Conservation (phyloP, 2,329 filamentous ascomycete genomes). For the Cytospora mali region DNA sequence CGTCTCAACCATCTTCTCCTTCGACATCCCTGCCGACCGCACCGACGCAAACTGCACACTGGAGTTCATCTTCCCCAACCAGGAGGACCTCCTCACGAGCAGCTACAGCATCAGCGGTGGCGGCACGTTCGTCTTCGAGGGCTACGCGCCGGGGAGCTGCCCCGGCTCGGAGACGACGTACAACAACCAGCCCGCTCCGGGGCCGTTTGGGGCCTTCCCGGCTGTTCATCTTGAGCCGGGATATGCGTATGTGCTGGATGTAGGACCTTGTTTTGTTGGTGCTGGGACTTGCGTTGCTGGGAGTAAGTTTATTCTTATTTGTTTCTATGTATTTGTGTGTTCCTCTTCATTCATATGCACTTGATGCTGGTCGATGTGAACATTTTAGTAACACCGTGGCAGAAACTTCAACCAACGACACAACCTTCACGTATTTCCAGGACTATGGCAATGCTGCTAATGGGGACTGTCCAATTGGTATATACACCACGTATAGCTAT, state of each 20-base stretch:
- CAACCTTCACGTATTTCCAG: constrained; percentile 37
- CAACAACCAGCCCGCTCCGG: constrained; percentile 36
- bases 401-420: constrained; percentile 38
- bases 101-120: constrained; percentile 40
- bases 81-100: constrained; percentile 39
- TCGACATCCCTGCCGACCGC: constrained; percentile 45
- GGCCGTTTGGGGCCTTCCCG: constrained; percentile 35
- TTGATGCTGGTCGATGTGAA: accelerated
- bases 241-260: constrained; percentile 37
- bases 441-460: constrained; percentile 23
- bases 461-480: constrained; percentile 15
- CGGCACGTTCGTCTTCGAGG: constrained; percentile 41
- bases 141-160: constrained; percentile 35
- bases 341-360: too few species aligned
- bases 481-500: constrained; percentile 22
- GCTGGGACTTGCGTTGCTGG: constrained; percentile 38
- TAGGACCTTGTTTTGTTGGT: constrained; percentile 36
- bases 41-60: constrained; percentile 48
- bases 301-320: constrained; percentile 11
- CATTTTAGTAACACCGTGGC: not conserved
- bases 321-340: not conserved
- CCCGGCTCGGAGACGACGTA: constrained; percentile 36
- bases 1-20: constrained; percentile 46
- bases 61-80: constrained; percentile 48
- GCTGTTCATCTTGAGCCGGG: constrained; percentile 40